Evolutionary conservation across 78 protist genomes (phyloP).

Genomic region (Emiliania huxleyi): DNA sequence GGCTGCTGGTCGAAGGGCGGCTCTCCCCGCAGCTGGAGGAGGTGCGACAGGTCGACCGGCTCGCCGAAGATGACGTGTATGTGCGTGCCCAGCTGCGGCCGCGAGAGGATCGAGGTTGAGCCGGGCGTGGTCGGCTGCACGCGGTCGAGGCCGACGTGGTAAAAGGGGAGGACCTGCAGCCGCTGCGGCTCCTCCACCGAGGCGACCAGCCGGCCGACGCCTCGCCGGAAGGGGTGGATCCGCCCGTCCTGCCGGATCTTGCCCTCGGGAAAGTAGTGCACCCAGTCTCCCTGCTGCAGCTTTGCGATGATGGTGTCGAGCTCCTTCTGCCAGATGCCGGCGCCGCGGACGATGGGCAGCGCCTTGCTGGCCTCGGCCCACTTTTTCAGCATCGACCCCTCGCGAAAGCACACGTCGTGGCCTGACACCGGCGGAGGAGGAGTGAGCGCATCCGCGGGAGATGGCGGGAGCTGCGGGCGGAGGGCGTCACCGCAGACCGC

Average conservation of each 20-base stretch:
- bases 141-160: background rate
- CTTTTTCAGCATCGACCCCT: background rate
- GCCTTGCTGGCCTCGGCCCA: background rate
- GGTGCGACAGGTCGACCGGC: background rate
- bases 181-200: background rate
- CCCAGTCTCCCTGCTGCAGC: background rate
- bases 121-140: background rate
- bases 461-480: too few species aligned
- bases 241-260: background rate
- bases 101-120: background rate
- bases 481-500: too few species aligned
- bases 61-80: background rate
- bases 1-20: conserved; percentile 17
- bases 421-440: too few species aligned
- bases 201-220: background rate
- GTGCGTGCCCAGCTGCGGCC: background rate
- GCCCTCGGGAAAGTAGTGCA: conserved; percentile 22
- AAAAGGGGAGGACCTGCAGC: background rate
- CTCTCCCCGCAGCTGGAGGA: background rate
- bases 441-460: too few species aligned
- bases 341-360: background rate
- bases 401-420: background rate
- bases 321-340: background rate
- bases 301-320: background rate
- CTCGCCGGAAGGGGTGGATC: background rate